Percentiles rank a stretch among this genome's conserved stretches.
Conservation (phyloP, 805 yeast genomes). For the Komagataella phaffii region DNA sequence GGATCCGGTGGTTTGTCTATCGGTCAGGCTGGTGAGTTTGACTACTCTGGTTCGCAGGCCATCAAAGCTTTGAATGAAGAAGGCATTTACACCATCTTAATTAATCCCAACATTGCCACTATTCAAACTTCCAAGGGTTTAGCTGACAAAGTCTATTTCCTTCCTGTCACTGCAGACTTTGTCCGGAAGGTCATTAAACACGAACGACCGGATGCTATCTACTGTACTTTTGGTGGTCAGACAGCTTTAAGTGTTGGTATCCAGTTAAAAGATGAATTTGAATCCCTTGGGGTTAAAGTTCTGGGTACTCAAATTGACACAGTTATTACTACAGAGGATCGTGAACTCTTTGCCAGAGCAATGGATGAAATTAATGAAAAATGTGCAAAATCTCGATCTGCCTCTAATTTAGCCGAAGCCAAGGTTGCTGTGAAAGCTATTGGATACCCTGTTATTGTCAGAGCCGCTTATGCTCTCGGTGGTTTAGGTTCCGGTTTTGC, state of each 20-base stretch:
- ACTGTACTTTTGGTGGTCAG: conserved; percentile 97
- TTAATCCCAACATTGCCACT: conserved; percentile 97
- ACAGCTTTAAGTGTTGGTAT: conserved; percentile 96
- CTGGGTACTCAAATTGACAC: conserved; percentile 96
- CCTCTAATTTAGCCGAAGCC: conserved; percentile 70
- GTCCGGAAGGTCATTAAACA: conserved; percentile 90
- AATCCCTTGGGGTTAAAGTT: conserved; percentile 81
- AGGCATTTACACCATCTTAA: conserved; percentile 89
- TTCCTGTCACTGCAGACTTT: conserved; percentile 96
- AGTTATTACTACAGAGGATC: conserved; percentile 93
- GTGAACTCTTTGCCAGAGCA: conserved; percentile 88
- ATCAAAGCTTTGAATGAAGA: conserved; percentile 97
- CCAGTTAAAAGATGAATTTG: conserved; percentile 89
- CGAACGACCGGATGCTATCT: conserved; percentile 95
- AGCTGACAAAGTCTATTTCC: conserved; percentile 94
- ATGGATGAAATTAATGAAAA: conserved; percentile 93
- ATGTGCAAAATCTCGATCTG: conserved; percentile 89
- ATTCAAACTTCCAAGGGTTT: conserved; percentile 96
- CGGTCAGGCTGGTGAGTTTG: conserved; percentile 99
- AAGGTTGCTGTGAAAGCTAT: conserved; percentile 71
- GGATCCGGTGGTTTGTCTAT: conserved; percentile 98
- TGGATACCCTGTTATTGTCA: conserved; percentile 90
- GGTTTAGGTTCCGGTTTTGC: conserved; percentile 98
- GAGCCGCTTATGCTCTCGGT: conserved; percentile 96
- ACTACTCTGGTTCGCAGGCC: conserved; percentile 97